Conservation (phyloP, 148 eudicot species). For the Selenicereus undatus region DNA sequence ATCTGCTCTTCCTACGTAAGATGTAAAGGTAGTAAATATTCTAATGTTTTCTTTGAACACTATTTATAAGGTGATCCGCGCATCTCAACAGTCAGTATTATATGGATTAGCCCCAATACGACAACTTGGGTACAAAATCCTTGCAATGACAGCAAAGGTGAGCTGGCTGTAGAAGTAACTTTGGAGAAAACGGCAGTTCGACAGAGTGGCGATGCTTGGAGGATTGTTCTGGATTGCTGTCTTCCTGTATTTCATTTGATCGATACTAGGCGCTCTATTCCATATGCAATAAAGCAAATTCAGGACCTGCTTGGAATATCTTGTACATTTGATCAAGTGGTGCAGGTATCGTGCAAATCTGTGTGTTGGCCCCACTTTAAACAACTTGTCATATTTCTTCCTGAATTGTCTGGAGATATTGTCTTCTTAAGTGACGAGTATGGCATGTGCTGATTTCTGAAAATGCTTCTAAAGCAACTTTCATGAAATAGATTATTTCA, state of each 20-base stretch:
- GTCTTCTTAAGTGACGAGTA: neutral
- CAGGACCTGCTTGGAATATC: conserved; percentile 88
- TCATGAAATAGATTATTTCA: neutral
- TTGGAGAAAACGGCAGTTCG: conserved; percentile 72
- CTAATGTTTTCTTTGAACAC: neutral
- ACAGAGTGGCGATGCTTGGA: conserved; percentile 91
- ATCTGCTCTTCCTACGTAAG: too few relatives aligned
- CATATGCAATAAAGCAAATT: conserved; percentile 87
- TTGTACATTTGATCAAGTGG: conserved; percentile 90
- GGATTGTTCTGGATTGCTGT: conserved; percentile 81
- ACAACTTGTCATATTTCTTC: neutral
- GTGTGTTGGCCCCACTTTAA: neutral
- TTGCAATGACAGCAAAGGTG: conserved; percentile 51
- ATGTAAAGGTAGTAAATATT: neutral
- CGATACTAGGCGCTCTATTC: conserved; percentile 73
- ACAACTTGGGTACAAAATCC: conserved; percentile 61
- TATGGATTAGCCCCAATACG: conserved; percentile 79
- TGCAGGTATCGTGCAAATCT: conserved; percentile 52
- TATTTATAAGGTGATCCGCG: conserved; percentile 71
- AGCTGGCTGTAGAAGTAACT: conserved; percentile 72
- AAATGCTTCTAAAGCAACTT: neutral
- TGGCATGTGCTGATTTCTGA: neutral
- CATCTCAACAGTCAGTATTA: conserved; percentile 58
- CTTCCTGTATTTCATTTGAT: conserved; percentile 77
- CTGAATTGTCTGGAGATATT: neutral